phyloP scores from a whole-genome alignment of 257 asterid species.

The Solanum pennellii region DNA sequence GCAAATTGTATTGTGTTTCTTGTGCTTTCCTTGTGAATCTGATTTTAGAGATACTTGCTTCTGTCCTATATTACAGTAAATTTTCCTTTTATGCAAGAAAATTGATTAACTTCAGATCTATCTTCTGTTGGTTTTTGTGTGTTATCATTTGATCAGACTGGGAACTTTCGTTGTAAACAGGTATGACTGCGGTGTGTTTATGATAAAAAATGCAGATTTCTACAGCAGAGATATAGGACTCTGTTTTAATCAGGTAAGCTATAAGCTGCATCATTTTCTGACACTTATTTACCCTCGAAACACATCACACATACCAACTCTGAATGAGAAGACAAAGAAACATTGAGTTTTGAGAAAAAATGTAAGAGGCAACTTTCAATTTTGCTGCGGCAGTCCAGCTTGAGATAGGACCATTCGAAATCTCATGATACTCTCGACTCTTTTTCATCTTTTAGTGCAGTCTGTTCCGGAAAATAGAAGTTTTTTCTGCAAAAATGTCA shows the following conservation, averaged over 20 bases:
- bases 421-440: neutral
- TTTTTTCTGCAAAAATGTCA: neutral
- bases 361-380: neutral
- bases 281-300: neutral
- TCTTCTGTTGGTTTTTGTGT: neutral
- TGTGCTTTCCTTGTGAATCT: neutral
- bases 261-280: neutral
- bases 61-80: neutral
- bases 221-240: conserved; percentile 77
- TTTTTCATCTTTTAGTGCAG: neutral
- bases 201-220: conserved; percentile 88
- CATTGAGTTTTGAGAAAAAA: neutral
- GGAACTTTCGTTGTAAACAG: conserved; percentile 19
- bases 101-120: neutral
- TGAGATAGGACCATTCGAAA: neutral
- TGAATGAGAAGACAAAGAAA: neutral
- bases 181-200: conserved; percentile 88
- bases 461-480: neutral
- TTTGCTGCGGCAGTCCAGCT: neutral
- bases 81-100: neutral
- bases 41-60: neutral
- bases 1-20: neutral
- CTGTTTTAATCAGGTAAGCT: conserved; percentile 63
- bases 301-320: neutral
- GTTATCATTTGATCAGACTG: neutral